These are phyloP conservation scores for Microbotryum scabiosae DNA, from an alignment of 1,284 basidiomycete species.

Conservation along the genomic window DNA sequence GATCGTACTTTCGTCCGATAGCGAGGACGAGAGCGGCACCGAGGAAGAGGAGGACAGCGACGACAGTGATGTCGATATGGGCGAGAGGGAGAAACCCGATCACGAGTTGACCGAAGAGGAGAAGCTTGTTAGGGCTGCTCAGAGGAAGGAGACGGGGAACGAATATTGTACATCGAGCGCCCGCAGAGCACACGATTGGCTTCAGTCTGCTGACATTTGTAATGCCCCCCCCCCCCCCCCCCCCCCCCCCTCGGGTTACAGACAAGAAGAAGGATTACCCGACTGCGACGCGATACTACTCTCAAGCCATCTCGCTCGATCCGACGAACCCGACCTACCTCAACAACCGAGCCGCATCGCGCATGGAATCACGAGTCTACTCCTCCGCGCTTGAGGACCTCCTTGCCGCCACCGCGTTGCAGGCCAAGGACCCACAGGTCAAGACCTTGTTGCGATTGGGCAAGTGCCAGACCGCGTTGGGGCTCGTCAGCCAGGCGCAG, in stretches of 20 bases:
- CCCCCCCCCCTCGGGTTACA: background rate
- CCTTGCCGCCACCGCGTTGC: constrained; percentile 60
- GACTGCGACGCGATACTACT: constrained; percentile 64
- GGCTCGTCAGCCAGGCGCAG: constrained; percentile 51
- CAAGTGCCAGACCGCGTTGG: constrained; percentile 68
- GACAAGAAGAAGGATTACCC: constrained; percentile 28
- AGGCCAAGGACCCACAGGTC: constrained; percentile 42
- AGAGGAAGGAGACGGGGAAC: constrained; percentile 27
- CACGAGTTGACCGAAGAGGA: constrained; percentile 13
- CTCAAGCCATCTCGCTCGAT: constrained; percentile 63
- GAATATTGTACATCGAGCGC: background rate
- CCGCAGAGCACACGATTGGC: background rate
- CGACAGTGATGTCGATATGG: constrained; percentile 1
- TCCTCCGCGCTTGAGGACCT: constrained; percentile 65
- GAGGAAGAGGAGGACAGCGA: constrained; percentile 2
- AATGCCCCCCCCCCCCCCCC: too few relatives aligned
- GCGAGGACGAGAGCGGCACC: background rate
- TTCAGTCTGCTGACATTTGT: background rate
- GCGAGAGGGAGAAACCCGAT: constrained; percentile 16
- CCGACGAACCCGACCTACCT: constrained; percentile 63
- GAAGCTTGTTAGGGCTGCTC: constrained; percentile 9
- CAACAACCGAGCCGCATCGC: constrained; percentile 76
- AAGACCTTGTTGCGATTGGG: constrained; percentile 72
- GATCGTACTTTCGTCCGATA: constrained; percentile 2
- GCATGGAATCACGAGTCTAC: constrained; percentile 72